These are phyloP conservation scores for Allium sativum DNA, from an alignment of 106 monocot species.

Conservation along the genomic window DNA sequence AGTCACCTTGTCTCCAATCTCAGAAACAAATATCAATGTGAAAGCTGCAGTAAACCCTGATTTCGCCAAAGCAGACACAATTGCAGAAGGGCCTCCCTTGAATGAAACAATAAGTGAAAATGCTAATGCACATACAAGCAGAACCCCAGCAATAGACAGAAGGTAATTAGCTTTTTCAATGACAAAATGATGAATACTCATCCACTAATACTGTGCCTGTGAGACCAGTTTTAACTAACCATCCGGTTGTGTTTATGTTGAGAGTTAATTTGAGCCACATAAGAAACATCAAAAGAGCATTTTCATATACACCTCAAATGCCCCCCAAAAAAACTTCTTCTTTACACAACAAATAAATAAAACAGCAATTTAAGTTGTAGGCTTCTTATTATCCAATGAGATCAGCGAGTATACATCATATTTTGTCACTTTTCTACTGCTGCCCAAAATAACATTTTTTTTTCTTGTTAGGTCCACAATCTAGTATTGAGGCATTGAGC, in stretches of 20 bases:
- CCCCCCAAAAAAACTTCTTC: neutral
- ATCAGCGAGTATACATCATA: no score
- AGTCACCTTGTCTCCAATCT: slow-evolving; percentile 96
- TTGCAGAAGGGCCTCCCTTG: slow-evolving; percentile 49
- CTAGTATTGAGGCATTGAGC: no score
- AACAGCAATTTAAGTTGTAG: no score
- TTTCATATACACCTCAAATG: neutral
- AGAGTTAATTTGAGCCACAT: neutral
- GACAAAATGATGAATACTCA: neutral
- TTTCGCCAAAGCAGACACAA: slow-evolving; percentile 60
- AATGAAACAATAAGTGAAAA: slow-evolving; percentile 53
- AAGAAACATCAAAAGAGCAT: neutral
- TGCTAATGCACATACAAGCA: slow-evolving; percentile 49
- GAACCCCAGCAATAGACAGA: slow-evolving; percentile 57
- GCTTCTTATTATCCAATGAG: no score
- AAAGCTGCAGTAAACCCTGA: slow-evolving; percentile 99
- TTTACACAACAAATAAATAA: neutral
- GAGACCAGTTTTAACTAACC: neutral
- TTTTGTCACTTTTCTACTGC: no score
- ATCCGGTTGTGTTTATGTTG: neutral
- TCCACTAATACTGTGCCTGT: no score
- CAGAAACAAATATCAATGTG: slow-evolving; percentile 85
- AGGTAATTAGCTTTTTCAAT: slow-evolving; percentile 29
- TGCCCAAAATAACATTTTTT: no score
- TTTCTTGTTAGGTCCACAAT: no score